Evolutionary conservation across 345 rosid species (phyloP), one percentile per base, ranked within the genome.

Genomic region (Barbarea vulgaris): DNA sequence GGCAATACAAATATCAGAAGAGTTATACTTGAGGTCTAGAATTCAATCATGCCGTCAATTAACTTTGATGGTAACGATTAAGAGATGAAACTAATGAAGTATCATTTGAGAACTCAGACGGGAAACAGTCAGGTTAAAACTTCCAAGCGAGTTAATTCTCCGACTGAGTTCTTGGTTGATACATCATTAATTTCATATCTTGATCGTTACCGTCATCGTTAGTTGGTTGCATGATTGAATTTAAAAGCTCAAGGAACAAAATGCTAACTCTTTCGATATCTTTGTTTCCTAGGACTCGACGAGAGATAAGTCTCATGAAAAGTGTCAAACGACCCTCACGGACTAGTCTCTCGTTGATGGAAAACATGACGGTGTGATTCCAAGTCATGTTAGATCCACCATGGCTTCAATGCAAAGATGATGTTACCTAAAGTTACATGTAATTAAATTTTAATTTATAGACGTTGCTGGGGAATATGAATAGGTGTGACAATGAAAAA

Each of bases 1-100:
- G 87, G 93, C 2, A 89, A 88, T 55, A 85, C 79, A 74, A 84
- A 82, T 4, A 37, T 93, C 36, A 93, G 93, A 13, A 79, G 72
- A 65, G 95, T 93, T 75, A 66, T 93, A 36, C 83, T 79, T 56
- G 95, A 89, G 77, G 82, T 93, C 5, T 25, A 85, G 17, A 63
- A 69, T 61, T 11, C 63, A 18, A 10, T 9, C 19, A 27, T 41
- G 1, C 28, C 33, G 1, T 6, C 74, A 17, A 9, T 10, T 17
- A 64, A 56, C 24, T 22, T 51, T 8, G 69, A 65, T 4, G 79
- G 65, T 25, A 70, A 67, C n/a, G 74, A 55, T 18, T 58, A 81
- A 1, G 42, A 18, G 15, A 69, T 80, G 84, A 48, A 71, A 15
- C 61, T 74, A 11, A 85, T 84, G 3, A 84, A 78, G 19, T 90